These are phyloP conservation scores for Cyclotella choctawhatcheeana DNA, from an alignment of 108 stramenopile species.

Conservation along the genomic window DNA sequence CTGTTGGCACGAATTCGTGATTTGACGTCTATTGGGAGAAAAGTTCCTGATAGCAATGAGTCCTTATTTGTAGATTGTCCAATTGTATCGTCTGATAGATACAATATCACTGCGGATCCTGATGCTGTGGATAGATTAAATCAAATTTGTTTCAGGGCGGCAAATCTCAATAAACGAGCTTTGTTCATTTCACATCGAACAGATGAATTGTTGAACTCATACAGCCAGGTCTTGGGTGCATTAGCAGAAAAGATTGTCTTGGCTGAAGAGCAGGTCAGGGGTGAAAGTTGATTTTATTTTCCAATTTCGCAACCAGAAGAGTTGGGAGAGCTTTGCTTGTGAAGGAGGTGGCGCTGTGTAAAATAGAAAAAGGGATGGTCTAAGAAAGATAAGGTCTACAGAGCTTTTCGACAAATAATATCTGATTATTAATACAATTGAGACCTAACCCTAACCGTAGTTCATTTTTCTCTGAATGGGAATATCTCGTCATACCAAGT, in stretches of 20 bases:
- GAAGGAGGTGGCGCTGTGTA: too few species aligned
- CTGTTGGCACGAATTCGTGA: slow-evolving; percentile 61
- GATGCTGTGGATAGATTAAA: slow-evolving; percentile 61
- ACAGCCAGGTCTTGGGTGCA: slow-evolving; percentile 58
- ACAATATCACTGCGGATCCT: slow-evolving; percentile 43
- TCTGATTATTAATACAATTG: background rate
- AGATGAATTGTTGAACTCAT: slow-evolving; percentile 55
- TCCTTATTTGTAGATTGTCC: slow-evolving; percentile 66
- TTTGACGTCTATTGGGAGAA: slow-evolving; percentile 43
- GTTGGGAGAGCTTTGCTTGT: background rate
- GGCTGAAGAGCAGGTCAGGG: slow-evolving; percentile 63
- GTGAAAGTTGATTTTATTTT: background rate
- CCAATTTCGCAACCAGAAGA: background rate
- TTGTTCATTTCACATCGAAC: slow-evolving; percentile 15
- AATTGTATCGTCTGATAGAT: slow-evolving; percentile 57
- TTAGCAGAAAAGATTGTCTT: slow-evolving; percentile 75
- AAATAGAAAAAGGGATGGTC: too few species aligned
- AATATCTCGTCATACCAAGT: too few species aligned
- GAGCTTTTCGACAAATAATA: too few species aligned
- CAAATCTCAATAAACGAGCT: slow-evolving; percentile 40
- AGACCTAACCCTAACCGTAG: background rate
- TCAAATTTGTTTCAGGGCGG: slow-evolving; percentile 39
- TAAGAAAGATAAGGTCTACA: too few species aligned
- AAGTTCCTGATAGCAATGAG: slow-evolving; percentile 7
- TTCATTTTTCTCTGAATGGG: background rate